Conservation (phyloP, 2,329 filamentous ascomycete genomes). For the Arthroderma sp. region DNA sequence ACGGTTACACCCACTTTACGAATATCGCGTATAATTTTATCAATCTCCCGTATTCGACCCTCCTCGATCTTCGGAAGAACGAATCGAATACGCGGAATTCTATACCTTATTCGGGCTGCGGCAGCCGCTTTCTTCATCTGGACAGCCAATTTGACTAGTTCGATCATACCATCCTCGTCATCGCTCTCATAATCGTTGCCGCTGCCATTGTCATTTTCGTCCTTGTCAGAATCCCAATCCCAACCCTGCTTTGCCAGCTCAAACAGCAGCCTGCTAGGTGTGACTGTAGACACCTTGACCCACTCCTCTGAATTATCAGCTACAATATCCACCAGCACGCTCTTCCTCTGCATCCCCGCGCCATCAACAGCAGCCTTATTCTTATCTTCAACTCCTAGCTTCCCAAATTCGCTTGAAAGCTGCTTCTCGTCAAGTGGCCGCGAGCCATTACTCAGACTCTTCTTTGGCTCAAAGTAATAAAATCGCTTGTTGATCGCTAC, state of each 20-base stretch:
- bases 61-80: conserved; percentile 47
- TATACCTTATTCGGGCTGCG: conserved; percentile 45
- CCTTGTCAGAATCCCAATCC: conserved; percentile 39
- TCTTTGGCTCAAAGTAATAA: conserved; percentile 29
- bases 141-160: conserved; percentile 47
- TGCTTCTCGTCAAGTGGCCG: background rate
- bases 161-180: conserved; percentile 43
- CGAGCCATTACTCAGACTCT: background rate
- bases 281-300: conserved; percentile 56
- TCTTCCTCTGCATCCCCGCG: conserved; percentile 28
- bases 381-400: conserved; percentile 5
- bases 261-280: conserved; percentile 50
- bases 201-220: conserved; percentile 23
- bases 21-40: conserved; percentile 44
- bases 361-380: conserved; percentile 5
- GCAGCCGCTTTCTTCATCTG: conserved; percentile 46
- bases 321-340: conserved; percentile 51
- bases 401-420: background rate
- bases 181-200: conserved; percentile 23
- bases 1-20: conserved; percentile 36
- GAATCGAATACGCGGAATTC: conserved; percentile 45
- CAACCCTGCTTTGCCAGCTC: conserved; percentile 58
- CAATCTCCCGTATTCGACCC: conserved; percentile 40
- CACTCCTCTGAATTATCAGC: conserved; percentile 50
- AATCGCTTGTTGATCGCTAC: conserved; percentile 45